Evolutionary conservation across 1,284 basidiomycete genomes (phyloP).

Genomic region (Moesziomyces globuligerus): DNA sequence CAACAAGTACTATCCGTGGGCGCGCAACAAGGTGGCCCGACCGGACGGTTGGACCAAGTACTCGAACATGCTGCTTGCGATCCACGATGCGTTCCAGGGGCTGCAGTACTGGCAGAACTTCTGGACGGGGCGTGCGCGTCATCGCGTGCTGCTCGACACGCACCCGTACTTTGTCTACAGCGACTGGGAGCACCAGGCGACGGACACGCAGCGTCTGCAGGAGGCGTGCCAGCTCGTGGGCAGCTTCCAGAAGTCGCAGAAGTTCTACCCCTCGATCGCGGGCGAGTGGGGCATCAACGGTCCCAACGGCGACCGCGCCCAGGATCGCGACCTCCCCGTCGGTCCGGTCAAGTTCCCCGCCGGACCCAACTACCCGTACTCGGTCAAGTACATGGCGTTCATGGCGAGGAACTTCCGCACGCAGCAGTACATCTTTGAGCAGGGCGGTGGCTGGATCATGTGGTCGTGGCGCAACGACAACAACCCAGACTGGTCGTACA

Average conservation of each 20-base stretch:
- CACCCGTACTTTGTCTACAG: slow-evolving; percentile 61
- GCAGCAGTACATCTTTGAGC: slow-evolving; percentile 71
- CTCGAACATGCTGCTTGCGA: slow-evolving; percentile 68
- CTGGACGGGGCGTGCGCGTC: slow-evolving; percentile 42
- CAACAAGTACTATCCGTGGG: slow-evolving; percentile 55
- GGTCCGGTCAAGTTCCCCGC: slow-evolving; percentile 54
- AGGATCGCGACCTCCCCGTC: slow-evolving; percentile 49
- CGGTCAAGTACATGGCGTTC: slow-evolving; percentile 79
- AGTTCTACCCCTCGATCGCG: slow-evolving; percentile 56
- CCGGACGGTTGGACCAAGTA: slow-evolving; percentile 43
- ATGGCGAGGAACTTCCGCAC: slow-evolving; percentile 85
- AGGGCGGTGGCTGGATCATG: slow-evolving; percentile 76
- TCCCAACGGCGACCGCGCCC: slow-evolving; percentile 50
- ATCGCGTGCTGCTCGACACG: slow-evolving; percentile 56
- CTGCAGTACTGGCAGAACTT: slow-evolving; percentile 74
- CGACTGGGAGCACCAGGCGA: slow-evolving; percentile 39
- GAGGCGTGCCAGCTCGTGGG: slow-evolving; percentile 43
- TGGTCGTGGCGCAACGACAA: slow-evolving; percentile 78
- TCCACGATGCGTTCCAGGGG: slow-evolving; percentile 86
- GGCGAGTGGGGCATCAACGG: slow-evolving; percentile 54
- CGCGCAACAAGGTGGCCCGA: slow-evolving; percentile 52
- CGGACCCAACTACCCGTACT: slow-evolving; percentile 54
- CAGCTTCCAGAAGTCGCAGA: slow-evolving; percentile 37
- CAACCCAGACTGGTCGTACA: slow-evolving; percentile 66
- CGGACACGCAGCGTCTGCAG: slow-evolving; percentile 47